Evolutionary conservation across 2,329 filamentous ascomycete species (phyloP), one percentile per base, ranked within the genome.

Genomic region (Cladosporium colombiae): DNA sequence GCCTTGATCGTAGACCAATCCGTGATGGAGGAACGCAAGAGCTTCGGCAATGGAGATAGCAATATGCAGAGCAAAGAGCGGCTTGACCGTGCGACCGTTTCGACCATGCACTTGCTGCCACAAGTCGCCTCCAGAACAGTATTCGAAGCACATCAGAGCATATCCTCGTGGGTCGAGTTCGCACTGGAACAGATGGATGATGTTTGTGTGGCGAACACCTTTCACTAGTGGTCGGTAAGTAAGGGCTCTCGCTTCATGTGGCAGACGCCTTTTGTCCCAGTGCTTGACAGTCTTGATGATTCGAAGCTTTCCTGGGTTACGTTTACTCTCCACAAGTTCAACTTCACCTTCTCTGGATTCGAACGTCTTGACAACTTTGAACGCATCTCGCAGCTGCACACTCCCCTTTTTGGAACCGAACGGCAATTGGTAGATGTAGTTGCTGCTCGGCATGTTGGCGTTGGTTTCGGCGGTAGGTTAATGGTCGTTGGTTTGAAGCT

Each of bases 11-110:
- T 44, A 44, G 3, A 23, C 25, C 33, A 55, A 10, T 13, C 60
- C 60, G 35, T 63, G 60, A 33, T 63, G 60, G 7, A 63, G 21
- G 25, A 63, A 63, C 5, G 49, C 50, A 8, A 63, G 23, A 46
- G 49, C 60, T 21, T 63, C 60, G 13, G n/a, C 23, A 6, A 63
- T 14, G 6, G 46, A 55, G 13, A 63, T 40, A n/a, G n/a, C 40
- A 18, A 63, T 56, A 25, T 63, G 60, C 8, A 63, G 18, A 16
- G 50, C 60, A 29, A 63, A 63, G 8, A 63, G 25, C n/a, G 49
- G 49, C 3, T 16, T 46, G 1, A 11, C 31, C 21, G 27, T n/a
- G 29, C 49, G 21, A 3, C 52, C 25, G 5, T n/a, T 44, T 4
- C 21, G 23, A 10, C 37, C 37, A 44, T 44, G 37, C 21, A 49